Percentiles rank a stretch among this genome's conserved stretches.
Evolutionary conservation across 139 green algal species (phyloP).

Genomic region (Chlorella sp.): DNA sequence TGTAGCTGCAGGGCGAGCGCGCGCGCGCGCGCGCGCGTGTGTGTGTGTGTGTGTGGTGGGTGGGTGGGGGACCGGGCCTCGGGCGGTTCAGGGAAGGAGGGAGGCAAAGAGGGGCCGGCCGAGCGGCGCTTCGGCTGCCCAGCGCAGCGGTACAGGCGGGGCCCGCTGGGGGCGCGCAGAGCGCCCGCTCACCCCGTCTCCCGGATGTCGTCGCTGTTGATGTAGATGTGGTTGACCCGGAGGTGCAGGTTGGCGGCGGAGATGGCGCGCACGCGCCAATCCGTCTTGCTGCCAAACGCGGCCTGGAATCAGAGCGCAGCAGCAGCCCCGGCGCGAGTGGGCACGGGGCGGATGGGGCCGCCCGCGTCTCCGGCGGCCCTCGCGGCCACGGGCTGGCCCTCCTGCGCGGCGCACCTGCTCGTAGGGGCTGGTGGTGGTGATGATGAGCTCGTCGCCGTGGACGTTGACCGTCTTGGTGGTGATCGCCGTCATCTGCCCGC

Average conservation of each 20-base stretch:
- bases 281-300: conserved; percentile 94
- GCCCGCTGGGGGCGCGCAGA: no score
- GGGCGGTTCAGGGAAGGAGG: no score
- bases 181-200: not conserved
- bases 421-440: conserved; percentile 97
- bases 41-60: no score
- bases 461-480: conserved; percentile 97
- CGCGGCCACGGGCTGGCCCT: not conserved
- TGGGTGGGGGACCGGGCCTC: no score
- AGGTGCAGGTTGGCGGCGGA: conserved; percentile 97
- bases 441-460: conserved; percentile 96
- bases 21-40: no score
- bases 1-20: conserved; percentile 72
- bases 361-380: no score
- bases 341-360: not conserved
- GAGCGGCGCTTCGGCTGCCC: no score
- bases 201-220: no score
- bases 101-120: no score
- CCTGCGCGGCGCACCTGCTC: conserved; percentile 74
- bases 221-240: conserved; percentile 99
- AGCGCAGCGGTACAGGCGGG: no score
- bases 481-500: conserved; percentile 87
- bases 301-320: conserved; percentile 30
- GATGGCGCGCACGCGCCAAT: conserved; percentile 99
- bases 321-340: not conserved